Evolutionary conservation across 805 yeast species (phyloP), one percentile per base, ranked within the genome.

Genomic region (Metschnikowia rubicola): DNA sequence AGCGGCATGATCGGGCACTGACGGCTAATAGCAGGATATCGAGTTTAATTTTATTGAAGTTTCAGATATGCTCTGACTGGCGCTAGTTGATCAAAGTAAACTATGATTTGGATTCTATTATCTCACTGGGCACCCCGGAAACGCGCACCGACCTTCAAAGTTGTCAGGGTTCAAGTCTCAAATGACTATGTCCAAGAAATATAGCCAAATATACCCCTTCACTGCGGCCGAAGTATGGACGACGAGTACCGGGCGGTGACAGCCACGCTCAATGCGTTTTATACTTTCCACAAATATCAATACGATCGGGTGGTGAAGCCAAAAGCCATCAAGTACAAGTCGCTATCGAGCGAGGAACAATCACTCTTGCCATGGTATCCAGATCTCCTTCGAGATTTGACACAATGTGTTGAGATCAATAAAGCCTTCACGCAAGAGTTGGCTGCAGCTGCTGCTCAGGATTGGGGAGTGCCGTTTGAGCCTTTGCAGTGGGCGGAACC

Each of bases 281-380:
- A 66, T 46, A 50, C 62, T 37, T 71, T 61, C 50, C 63, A 64
- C 46, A 47, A 53, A 37, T 68, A 66, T 62, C 72, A 70, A 43
- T 56, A 56, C 36, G 67, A 64, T 12, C 61, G 64, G 40, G 47
- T 71, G 12, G 47, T 72, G 29, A 61, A 58, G 34, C 75, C 75
- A 5, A 59, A 73, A 13, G 38, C 51, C 8, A 48, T 60, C 36
- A 64, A 62, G 46, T 58, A 53, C 36, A 50, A 47, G 13, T 53
- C 67, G 6, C 59, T 83, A 7, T 47, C 75, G 0, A 39, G 39
- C 0, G 64, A 65, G 5, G 86, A 83, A 35, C 60, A 70, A 47
- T 40, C 41, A 10, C 59, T 78, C 3, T 37, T 83, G 1, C 74
- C 81, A 0, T 81, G 84, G 84, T 79, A 73, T 57, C 67, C 66